phyloP scores from a whole-genome alignment of 148 eudicot species.

The Dianthus caryophyllus region DNA sequence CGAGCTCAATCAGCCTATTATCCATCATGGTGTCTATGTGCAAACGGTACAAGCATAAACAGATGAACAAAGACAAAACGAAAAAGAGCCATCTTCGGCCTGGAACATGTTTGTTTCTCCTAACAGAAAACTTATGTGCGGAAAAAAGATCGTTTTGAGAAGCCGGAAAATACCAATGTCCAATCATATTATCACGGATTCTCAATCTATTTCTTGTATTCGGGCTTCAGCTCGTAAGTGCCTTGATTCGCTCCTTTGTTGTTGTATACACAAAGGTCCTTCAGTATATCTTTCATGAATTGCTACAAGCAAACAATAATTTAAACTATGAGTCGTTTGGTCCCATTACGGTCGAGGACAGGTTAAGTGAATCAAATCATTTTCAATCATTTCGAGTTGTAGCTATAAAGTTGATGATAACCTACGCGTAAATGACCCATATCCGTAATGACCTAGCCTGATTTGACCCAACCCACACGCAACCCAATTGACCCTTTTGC shows the following conservation, averaged over 20 bases:
- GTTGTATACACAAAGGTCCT: slow-evolving; percentile 61
- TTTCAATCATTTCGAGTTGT: too few relatives aligned
- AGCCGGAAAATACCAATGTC: slow-evolving; percentile 13
- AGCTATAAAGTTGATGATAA: too few relatives aligned
- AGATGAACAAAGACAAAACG: background rate
- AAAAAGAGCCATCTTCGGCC: slow-evolving; percentile 5
- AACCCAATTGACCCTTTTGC: too few relatives aligned
- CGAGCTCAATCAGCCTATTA: background rate
- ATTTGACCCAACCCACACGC: too few relatives aligned
- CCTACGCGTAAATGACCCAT: too few relatives aligned
- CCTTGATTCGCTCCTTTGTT: slow-evolving; percentile 66
- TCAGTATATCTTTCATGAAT: slow-evolving; percentile 65
- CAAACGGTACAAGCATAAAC: background rate
- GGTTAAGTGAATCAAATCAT: too few relatives aligned
- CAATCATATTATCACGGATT: slow-evolving; percentile 8
- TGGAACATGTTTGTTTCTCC: background rate
- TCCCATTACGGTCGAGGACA: background rate
- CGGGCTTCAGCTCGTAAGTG: slow-evolving; percentile 63
- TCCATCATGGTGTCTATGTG: background rate
- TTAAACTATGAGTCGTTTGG: background rate
- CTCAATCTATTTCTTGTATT: slow-evolving; percentile 46
- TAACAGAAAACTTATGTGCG: slow-evolving; percentile 11
- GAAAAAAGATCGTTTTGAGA: background rate
- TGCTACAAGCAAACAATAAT: slow-evolving; percentile 37
- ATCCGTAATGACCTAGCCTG: too few relatives aligned